A percentile compares a stretch with the other conserved stretches of the same genome.
phyloP scores from a whole-genome alignment of 169 alveolate species.

The Ichthyophthirius multifiliis region DNA sequence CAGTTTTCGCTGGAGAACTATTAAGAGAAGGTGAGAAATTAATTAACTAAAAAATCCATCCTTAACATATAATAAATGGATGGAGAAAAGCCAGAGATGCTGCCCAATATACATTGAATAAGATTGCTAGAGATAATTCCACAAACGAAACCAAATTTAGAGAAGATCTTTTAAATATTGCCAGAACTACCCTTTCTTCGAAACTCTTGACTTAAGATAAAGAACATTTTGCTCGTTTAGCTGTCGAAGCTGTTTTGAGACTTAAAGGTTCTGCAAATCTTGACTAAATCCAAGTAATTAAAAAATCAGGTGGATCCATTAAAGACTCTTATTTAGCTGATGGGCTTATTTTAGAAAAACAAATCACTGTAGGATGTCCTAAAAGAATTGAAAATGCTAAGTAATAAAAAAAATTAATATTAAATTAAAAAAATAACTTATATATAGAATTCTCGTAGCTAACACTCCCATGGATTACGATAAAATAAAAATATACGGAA shows the following conservation, averaged over 20 bases:
- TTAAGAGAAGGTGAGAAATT: constrained; percentile 86
- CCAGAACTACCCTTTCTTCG: constrained; percentile 97
- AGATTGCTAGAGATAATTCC: constrained; percentile 83
- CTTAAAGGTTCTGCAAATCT: constrained; percentile 86
- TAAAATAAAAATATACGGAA: constrained; percentile 99
- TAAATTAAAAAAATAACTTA: background rate
- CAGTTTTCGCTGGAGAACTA: constrained; percentile 86
- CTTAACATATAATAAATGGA: constrained; percentile 90
- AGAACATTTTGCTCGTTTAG: constrained; percentile 95
- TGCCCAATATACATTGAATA: constrained; percentile 89
- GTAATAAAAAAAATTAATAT: background rate
- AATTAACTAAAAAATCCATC: constrained; percentile 93
- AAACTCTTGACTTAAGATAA: constrained; percentile 95
- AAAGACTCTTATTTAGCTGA: constrained; percentile 97
- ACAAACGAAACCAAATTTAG: constrained; percentile 80
- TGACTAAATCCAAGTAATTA: constrained; percentile 92
- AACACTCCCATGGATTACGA: constrained; percentile 99
- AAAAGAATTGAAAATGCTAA: constrained; percentile 79
- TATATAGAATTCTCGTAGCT: constrained; percentile 88
- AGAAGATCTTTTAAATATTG: constrained; percentile 94
- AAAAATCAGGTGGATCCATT: constrained; percentile 97
- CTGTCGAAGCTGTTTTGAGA: constrained; percentile 97
- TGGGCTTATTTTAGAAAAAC: constrained; percentile 98
- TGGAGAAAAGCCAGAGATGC: constrained; percentile 61
- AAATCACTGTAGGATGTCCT: constrained; percentile 95